A percentile compares a stretch with the other conserved stretches of the same genome.
These are phyloP conservation scores for Colletotrichum tamarilloi DNA, from an alignment of 2,329 filamentous ascomycete genomes.

Conservation along the genomic window DNA sequence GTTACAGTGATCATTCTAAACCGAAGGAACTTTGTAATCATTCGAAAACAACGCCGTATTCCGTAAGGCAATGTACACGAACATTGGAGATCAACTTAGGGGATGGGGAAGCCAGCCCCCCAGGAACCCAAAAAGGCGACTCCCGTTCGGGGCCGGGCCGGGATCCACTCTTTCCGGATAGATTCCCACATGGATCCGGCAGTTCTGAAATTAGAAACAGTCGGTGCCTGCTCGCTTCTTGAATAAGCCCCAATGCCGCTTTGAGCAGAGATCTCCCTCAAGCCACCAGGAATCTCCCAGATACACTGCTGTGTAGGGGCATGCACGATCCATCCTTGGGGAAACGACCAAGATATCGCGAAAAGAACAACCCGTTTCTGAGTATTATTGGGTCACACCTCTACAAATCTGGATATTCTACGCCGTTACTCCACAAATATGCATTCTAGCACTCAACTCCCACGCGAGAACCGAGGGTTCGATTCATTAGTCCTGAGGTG, in stretches of 20 bases:
- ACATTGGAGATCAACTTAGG: background rate
- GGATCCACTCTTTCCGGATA: background rate
- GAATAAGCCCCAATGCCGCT: background rate
- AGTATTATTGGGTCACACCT: background rate
- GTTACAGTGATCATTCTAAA: background rate
- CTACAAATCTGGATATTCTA: background rate
- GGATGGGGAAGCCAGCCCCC: background rate
- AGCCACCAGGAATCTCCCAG: background rate
- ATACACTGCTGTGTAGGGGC: background rate
- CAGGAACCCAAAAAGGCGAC: background rate
- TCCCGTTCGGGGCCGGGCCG: background rate
- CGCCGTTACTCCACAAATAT: background rate
- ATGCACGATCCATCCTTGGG: background rate
- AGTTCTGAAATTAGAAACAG: background rate
- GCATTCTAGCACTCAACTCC: background rate
- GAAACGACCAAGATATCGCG: background rate
- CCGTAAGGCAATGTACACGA: too few species aligned
- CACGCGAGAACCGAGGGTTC: background rate
- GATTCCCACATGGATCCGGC: background rate
- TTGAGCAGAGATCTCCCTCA: background rate
- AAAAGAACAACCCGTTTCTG: background rate
- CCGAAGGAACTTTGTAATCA: background rate
- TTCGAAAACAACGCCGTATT: background rate
- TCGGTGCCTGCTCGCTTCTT: background rate
- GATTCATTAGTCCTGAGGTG: background rate